Percentiles rank a stretch among this genome's conserved stretches.
Evolutionary conservation across 495 filamentous ascomycete species (phyloP).

Genomic region (Oidiodendron maius): DNA sequence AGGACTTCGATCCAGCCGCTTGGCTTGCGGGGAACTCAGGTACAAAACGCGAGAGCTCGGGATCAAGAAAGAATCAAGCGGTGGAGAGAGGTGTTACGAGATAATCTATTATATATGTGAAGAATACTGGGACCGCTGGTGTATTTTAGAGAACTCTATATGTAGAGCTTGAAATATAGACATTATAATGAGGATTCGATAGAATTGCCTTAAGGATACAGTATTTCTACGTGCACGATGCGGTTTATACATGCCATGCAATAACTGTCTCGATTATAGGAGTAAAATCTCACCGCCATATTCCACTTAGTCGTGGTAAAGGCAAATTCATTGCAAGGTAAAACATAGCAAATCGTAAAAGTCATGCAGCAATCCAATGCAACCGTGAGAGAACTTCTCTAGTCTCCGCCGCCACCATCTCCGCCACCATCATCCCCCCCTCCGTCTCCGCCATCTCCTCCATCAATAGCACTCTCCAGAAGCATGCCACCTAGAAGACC

Average conservation of each 20-base stretch:
- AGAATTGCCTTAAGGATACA: no score
- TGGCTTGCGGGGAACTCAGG: conserved; percentile 59
- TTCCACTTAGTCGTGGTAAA: no score
- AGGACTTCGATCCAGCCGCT: conserved; percentile 80
- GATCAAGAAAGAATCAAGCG: conserved; percentile 20
- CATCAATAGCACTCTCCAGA: conserved; percentile 59
- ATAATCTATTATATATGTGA: no score
- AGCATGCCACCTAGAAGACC: conserved; percentile 68
- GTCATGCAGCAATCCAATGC: conserved; percentile 5
- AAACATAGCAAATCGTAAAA: conserved; percentile 6
- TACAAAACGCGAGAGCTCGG: conserved; percentile 22
- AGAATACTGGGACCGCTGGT: no score
- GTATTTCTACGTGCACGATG: no score
- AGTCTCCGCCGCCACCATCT: conserved; percentile 39
- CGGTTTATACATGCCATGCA: no score
- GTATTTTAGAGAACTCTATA: no score
- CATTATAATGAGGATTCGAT: background rate
- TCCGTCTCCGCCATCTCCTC: conserved; percentile 28
- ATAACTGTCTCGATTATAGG: no score
- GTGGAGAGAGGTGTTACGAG: conserved; percentile 24
- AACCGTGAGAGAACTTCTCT: background rate
- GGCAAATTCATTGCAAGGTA: background rate
- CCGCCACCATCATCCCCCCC: conserved; percentile 30
- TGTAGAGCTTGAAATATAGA: background rate
- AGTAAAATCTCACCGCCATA: no score